Percentiles rank a stretch among this genome's conserved stretches.
phyloP scores from a whole-genome alignment of 2,329 filamentous ascomycete species.

The Metarhizium robertsii region DNA sequence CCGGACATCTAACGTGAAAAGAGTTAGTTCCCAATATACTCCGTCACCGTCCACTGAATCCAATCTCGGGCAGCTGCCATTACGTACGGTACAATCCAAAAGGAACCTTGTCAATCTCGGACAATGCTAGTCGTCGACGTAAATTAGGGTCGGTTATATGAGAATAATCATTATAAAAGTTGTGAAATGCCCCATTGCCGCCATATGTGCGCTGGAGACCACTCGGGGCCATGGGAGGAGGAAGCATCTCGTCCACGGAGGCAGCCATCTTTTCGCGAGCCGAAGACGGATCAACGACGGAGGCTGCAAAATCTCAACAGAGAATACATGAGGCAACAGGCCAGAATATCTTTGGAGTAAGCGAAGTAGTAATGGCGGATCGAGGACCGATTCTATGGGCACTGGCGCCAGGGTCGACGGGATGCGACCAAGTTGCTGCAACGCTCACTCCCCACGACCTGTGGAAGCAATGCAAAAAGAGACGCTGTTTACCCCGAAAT shows the following conservation, averaged over 20 bases:
- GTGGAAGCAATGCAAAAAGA: background rate
- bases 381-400: background rate
- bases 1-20: conserved; percentile 44
- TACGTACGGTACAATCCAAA: conserved; percentile 60
- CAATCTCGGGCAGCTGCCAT: background rate
- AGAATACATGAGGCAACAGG: conserved; percentile 16
- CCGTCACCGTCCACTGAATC: background rate
- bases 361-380: background rate
- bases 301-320: conserved; percentile 7
- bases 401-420: background rate
- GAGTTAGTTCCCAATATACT: background rate
- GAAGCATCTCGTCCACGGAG: conserved; percentile 28
- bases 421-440: background rate
- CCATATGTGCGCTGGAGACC: conserved; percentile 39
- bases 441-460: background rate
- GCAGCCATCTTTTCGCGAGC: conserved; percentile 17
- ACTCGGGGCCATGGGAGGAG: conserved; percentile 28
- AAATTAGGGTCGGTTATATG: conserved; percentile 66
- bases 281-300: conserved; percentile 6
- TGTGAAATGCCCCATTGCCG: conserved; percentile 62
- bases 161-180: conserved; percentile 62
- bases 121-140: conserved; percentile 63
- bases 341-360: background rate
- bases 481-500: background rate
- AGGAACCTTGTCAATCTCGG: conserved; percentile 70